Percentiles rank a stretch among this genome's conserved stretches.
These are phyloP conservation scores for Xylariaceae sp. DNA, from an alignment of 2,329 filamentous ascomycete genomes.

Conservation along the genomic window DNA sequence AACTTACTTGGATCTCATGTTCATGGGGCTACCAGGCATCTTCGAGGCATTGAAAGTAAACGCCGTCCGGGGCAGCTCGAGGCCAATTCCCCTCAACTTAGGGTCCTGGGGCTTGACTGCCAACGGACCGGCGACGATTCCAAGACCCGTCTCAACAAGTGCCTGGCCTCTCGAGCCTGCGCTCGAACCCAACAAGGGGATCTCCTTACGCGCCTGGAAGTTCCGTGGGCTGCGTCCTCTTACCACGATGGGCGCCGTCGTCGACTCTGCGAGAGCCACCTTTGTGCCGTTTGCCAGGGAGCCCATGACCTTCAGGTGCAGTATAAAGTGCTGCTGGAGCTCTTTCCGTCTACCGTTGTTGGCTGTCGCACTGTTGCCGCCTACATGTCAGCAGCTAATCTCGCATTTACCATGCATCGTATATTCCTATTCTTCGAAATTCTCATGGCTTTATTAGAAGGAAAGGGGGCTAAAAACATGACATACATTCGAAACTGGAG, in stretches of 20 bases:
- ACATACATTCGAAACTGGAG: slow-evolving; percentile 79
- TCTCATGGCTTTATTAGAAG: background rate
- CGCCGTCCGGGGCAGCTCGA: slow-evolving; percentile 51
- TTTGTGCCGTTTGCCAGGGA: slow-evolving; percentile 80
- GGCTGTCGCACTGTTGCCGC: slow-evolving; percentile 65
- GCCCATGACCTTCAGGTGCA: slow-evolving; percentile 79
- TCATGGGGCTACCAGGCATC: slow-evolving; percentile 48
- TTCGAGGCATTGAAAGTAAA: slow-evolving; percentile 57
- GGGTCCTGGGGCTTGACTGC: slow-evolving; percentile 50
- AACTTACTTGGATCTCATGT: slow-evolving; percentile 56
- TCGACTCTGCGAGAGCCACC: slow-evolving; percentile 73
- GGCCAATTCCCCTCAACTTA: slow-evolving; percentile 47
- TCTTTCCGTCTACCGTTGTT: slow-evolving; percentile 95
- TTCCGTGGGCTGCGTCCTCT: slow-evolving; percentile 89
- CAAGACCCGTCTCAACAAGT: slow-evolving; percentile 57
- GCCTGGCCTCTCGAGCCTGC: slow-evolving; percentile 74
- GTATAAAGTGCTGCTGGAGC: slow-evolving; percentile 90
- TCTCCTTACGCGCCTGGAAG: slow-evolving; percentile 90
- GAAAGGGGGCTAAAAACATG: slow-evolving; percentile 13
- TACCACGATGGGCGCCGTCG: slow-evolving; percentile 87
- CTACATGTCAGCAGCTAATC: slow-evolving; percentile 7
- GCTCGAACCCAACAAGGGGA: slow-evolving; percentile 74
- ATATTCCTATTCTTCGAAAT: background rate
- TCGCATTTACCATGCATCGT: background rate
- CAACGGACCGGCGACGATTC: slow-evolving; percentile 54